phyloP scores from a whole-genome alignment of 139 green algal species.

The Picochlorum sp. region DNA sequence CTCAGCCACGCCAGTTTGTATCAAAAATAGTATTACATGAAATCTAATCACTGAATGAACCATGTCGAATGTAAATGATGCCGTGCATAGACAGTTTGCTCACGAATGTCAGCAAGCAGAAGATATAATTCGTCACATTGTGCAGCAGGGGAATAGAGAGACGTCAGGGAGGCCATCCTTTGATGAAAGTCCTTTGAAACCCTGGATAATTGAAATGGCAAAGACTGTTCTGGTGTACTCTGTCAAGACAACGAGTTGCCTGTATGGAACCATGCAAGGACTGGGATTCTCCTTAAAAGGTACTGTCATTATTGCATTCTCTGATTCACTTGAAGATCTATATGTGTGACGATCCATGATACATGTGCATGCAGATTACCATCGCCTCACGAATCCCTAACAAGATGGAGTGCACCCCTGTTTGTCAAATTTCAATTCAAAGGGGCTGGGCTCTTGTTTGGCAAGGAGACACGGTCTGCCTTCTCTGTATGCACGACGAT shows the following conservation, averaged over 20 bases:
- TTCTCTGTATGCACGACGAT: slow-evolving; percentile 17
- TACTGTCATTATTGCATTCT: background rate
- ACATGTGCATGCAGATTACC: slow-evolving; percentile 2
- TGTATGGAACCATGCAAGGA: background rate
- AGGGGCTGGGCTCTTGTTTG: slow-evolving; percentile 9
- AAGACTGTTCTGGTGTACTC: background rate
- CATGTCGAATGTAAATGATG: too few species aligned
- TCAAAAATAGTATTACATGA: background rate
- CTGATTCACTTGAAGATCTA: too few species aligned
- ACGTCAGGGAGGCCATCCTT: background rate
- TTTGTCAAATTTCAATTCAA: slow-evolving; percentile 17
- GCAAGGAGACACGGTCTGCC: slow-evolving; percentile 8
- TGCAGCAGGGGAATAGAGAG: background rate
- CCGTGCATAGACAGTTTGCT: too few species aligned
- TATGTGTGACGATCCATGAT: too few species aligned
- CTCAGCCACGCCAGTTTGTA: too few species aligned
- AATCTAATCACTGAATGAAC: background rate
- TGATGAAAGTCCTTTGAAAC: slow-evolving; percentile 6
- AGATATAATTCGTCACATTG: background rate
- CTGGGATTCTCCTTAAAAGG: background rate
- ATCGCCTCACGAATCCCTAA: slow-evolving; percentile 12
- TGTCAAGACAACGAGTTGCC: background rate
- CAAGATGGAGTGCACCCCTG: slow-evolving; percentile 14
- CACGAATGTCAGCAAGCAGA: background rate
- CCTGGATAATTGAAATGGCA: slow-evolving; percentile 6